Conservation (phyloP, 106 monocot genomes). For the Dendrobium nobile region DNA sequence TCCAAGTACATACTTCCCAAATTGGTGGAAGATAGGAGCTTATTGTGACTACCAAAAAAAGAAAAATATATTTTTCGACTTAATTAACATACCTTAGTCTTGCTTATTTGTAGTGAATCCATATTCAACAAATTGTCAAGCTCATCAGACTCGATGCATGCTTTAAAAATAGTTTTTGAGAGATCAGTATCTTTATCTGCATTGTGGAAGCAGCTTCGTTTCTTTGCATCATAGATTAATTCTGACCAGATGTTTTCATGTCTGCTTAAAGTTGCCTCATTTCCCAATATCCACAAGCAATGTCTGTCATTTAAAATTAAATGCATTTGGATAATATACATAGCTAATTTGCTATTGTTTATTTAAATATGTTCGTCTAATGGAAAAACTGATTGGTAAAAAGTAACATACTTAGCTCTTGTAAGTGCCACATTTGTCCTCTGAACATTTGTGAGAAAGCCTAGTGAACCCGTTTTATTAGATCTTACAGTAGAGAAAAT, state of each 20-base stretch:
- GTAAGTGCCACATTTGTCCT: slow-evolving; percentile 61
- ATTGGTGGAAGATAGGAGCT: too few species aligned
- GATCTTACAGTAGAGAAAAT: slow-evolving; percentile 53
- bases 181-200: slow-evolving; percentile 16
- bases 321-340: not conserved
- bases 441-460: slow-evolving; percentile 45
- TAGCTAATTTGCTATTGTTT: not conserved
- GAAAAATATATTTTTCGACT: too few species aligned
- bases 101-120: slow-evolving; percentile 15
- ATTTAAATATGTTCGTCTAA: not conserved
- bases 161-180: slow-evolving; percentile 7
- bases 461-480: slow-evolving; percentile 32
- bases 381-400: not conserved
- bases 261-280: slow-evolving; percentile 14
- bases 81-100: slow-evolving; percentile 13
- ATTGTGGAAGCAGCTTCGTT: slow-evolving; percentile 21
- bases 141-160: slow-evolving; percentile 13
- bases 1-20: too few species aligned
- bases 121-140: slow-evolving; percentile 13
- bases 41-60: too few species aligned
- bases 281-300: slow-evolving; percentile 33
- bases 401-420: slow-evolving; percentile 41
- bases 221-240: slow-evolving; percentile 20
- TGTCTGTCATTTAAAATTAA: slow-evolving; percentile 9
- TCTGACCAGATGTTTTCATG: slow-evolving; percentile 21